These are phyloP conservation scores for Rubus parviflorus DNA, from an alignment of 306 rosid species.

Conservation along the genomic window DNA sequence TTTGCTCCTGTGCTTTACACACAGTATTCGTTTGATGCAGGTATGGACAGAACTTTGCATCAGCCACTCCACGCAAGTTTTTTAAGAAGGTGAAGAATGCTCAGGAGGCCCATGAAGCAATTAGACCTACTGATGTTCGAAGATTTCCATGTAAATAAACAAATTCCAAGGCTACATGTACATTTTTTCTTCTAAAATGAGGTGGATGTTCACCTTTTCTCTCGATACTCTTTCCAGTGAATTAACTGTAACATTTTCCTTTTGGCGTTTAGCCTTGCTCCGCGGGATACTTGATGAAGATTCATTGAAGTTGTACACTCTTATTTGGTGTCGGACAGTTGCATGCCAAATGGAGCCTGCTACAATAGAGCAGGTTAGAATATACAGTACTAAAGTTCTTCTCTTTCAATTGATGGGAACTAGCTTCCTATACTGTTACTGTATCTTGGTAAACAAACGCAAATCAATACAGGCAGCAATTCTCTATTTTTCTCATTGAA, in stretches of 20 bases:
- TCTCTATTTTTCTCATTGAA: neutral
- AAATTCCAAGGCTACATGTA: constrained; percentile 11
- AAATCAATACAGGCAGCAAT: constrained; percentile 8
- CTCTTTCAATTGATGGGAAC: constrained; percentile 5
- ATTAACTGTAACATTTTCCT: constrained; percentile 28
- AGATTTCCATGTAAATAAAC: constrained; percentile 71
- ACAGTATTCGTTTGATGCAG: constrained; percentile 49
- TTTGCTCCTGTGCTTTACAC: constrained; percentile 8
- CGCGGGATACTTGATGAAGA: constrained; percentile 73
- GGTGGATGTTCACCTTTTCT: constrained; percentile 21
- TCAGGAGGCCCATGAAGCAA: constrained; percentile 99
- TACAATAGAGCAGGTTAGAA: constrained; percentile 65
- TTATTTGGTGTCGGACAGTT: constrained; percentile 86
- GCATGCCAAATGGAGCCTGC: constrained; percentile 96
- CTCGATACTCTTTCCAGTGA: constrained; percentile 21
- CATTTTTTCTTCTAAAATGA: constrained; percentile 3
- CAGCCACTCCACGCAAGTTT: constrained; percentile 62
- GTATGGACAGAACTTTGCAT: constrained; percentile 71
- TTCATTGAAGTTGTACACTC: constrained; percentile 74
- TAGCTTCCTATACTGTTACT: neutral
- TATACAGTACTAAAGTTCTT: neutral
- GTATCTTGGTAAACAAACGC: neutral
- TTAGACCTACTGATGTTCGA: constrained; percentile 86
- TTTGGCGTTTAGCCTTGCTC: constrained; percentile 63
- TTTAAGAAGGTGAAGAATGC: constrained; percentile 97